Evolutionary conservation across 306 rosid genomes (phyloP).

Genomic region (Potentilla sterilis): DNA sequence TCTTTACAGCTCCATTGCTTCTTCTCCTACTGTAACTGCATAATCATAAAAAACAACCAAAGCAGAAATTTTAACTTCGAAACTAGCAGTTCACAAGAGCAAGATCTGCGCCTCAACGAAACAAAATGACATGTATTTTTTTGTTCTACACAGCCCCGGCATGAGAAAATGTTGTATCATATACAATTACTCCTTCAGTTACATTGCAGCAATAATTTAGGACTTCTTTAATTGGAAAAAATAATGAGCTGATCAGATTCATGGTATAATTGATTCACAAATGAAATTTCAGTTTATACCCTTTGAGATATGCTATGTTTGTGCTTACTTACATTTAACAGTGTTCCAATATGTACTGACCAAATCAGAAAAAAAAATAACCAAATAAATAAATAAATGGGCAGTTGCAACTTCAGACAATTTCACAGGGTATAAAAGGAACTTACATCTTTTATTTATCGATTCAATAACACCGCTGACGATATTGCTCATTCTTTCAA

Average conservation of each 20-base stretch:
- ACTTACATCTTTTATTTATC: slow-evolving; percentile 7
- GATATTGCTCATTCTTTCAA: slow-evolving; percentile 12
- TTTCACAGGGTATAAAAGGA: background rate
- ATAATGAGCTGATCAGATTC: background rate
- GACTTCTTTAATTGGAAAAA: background rate
- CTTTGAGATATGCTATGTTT: background rate
- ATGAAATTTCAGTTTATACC: background rate
- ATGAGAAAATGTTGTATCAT: background rate
- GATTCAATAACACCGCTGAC: slow-evolving; percentile 8
- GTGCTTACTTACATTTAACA: background rate
- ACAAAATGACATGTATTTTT: background rate
- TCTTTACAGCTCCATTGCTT: background rate
- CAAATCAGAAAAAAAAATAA: background rate
- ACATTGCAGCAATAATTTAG: background rate
- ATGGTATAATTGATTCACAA: background rate
- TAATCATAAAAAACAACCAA: background rate
- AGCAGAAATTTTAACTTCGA: background rate
- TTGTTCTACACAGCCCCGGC: background rate
- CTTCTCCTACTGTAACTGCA: background rate
- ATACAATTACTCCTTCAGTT: background rate
- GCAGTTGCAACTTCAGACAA: background rate
- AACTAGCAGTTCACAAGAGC: background rate
- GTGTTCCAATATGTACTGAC: background rate
- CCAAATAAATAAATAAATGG: background rate
- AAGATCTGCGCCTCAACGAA: background rate